phyloP scores from a whole-genome alignment of 179 eudicot genomes.

The Spergularia azorica region DNA sequence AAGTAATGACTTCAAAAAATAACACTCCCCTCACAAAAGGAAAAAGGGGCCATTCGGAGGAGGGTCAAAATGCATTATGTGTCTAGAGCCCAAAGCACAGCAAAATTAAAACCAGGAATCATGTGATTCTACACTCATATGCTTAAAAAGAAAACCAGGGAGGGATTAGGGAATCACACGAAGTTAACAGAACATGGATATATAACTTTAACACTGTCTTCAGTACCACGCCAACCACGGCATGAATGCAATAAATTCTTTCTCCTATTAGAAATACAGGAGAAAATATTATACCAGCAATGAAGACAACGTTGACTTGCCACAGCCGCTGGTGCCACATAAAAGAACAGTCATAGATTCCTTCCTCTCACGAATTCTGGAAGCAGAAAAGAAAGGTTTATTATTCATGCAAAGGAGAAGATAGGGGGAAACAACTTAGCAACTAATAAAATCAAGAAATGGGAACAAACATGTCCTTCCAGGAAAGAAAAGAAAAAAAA shows the following conservation, averaged over 20 bases:
- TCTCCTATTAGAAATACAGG: neutral
- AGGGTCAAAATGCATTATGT: neutral
- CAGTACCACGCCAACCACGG: neutral
- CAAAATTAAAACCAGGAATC: neutral
- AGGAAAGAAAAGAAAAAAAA: too few species aligned
- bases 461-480: neutral
- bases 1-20: neutral
- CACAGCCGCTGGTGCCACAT: slow-evolving; percentile 99
- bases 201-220: neutral
- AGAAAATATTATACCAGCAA: slow-evolving; percentile 61
- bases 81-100: neutral
- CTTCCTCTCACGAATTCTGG: slow-evolving; percentile 89
- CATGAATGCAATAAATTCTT: neutral
- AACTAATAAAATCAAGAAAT: neutral
- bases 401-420: neutral
- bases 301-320: slow-evolving; percentile 94
- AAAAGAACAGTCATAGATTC: slow-evolving; percentile 87
- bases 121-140: neutral
- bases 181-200: neutral
- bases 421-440: neutral
- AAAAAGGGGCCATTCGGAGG: neutral
- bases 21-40: too few species aligned
- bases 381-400: slow-evolving; percentile 20
- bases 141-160: neutral
- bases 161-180: neutral